Percentiles rank a stretch among this genome's conserved stretches.
phyloP scores from a whole-genome alignment of 2,329 filamentous ascomycete species.

The Clarireedia homoeocarpa region DNA sequence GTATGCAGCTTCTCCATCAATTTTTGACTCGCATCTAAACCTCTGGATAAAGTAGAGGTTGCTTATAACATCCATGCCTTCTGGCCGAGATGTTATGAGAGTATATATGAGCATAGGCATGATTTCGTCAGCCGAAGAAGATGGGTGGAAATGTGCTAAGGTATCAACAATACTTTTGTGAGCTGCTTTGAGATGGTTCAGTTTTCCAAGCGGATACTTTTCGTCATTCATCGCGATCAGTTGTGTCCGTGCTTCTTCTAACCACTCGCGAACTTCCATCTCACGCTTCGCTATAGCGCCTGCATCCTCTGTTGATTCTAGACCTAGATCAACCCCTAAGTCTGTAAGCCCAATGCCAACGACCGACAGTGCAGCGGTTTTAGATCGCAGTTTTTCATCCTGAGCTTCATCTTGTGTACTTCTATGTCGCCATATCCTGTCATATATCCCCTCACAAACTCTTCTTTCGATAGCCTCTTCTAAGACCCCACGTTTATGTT shows the following conservation, averaged over 20 bases:
- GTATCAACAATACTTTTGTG: constrained; percentile 96
- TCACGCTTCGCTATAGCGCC: constrained; percentile 51
- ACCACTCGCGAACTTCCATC: constrained; percentile 62
- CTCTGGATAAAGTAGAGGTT: constrained; percentile 91
- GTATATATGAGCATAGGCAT: constrained; percentile 95
- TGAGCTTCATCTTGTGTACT: constrained; percentile 90
- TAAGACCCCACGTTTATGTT: constrained; percentile 66
- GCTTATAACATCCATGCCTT: constrained; percentile 82
- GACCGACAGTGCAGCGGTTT: constrained; percentile 82
- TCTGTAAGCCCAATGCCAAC: constrained; percentile 86
- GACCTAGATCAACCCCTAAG: constrained; percentile 67
- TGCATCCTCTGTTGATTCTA: constrained; percentile 44
- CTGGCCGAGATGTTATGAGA: constrained; percentile 81
- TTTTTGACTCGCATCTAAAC: constrained; percentile 77
- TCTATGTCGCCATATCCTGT: constrained; percentile 82
- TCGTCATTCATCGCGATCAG: constrained; percentile 78
- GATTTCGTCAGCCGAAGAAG: constrained; percentile 94
- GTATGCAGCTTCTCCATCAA: constrained; percentile 92
- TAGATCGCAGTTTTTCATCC: constrained; percentile 89
- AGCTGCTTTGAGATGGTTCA: constrained; percentile 77
- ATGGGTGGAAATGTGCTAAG: constrained; percentile 55
- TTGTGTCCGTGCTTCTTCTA: constrained; percentile 63
- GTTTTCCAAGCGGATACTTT: constrained; percentile 82
- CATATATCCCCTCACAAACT: constrained; percentile 78
- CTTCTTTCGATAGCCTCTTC: constrained; percentile 89